Percentiles rank a stretch among this genome's conserved stretches.
Evolutionary conservation across 768 basidiomycete genomes (phyloP).

Genomic region (Amylocystis lapponica): DNA sequence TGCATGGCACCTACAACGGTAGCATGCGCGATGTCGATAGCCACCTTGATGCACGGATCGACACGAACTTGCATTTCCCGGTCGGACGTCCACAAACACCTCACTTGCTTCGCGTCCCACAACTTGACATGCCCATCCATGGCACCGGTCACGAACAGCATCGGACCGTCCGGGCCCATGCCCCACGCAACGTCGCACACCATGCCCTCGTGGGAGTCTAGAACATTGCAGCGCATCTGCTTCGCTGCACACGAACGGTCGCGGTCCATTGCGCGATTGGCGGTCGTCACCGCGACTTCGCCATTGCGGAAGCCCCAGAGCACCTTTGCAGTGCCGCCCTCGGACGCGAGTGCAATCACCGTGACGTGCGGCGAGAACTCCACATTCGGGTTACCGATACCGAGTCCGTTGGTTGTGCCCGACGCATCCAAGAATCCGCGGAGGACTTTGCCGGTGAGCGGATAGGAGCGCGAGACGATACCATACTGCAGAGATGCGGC

Average conservation of each 20-base stretch:
- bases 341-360: conserved; percentile 49
- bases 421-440: conserved; percentile 66
- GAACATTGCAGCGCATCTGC: conserved; percentile 41
- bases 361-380: conserved; percentile 70
- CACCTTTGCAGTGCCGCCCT: conserved; percentile 60
- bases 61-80: conserved; percentile 29
- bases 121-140: conserved; percentile 66
- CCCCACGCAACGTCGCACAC: conserved; percentile 56
- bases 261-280: conserved; percentile 53
- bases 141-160: conserved; percentile 44
- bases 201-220: conserved; percentile 57
- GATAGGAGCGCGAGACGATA: conserved; percentile 66
- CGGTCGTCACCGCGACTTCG: conserved; percentile 56
- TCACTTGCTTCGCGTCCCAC: conserved; percentile 55
- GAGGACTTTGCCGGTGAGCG: conserved; percentile 62
- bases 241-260: conserved; percentile 38
- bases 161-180: conserved; percentile 12
- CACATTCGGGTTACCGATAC: conserved; percentile 68
- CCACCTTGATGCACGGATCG: conserved; percentile 49
- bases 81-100: conserved; percentile 62
- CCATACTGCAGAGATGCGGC: conserved; percentile 63
- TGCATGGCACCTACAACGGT: conserved; percentile 44
- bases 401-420: conserved; percentile 49
- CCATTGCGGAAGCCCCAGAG: conserved; percentile 73
- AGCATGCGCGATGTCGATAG: conserved; percentile 36